Evolutionary conservation across 305 asterid species (phyloP).

Genomic region (Plantago lanceolata): DNA sequence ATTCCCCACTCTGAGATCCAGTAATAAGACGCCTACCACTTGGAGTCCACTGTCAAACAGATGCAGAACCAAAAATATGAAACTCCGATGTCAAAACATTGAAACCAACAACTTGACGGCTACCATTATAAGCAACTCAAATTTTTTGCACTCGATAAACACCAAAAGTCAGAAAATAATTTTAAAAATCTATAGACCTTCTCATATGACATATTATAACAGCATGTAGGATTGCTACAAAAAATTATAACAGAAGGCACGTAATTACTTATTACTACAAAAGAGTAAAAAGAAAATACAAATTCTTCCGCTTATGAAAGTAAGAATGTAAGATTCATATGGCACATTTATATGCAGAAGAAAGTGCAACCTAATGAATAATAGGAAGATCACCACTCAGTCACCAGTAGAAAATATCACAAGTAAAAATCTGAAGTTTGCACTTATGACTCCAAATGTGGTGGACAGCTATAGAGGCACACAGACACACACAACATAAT

Average conservation of each 20-base stretch:
- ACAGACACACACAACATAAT: conserved; percentile 10
- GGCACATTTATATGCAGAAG: neutral
- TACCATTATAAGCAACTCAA: conserved; percentile 10
- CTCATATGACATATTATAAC: neutral
- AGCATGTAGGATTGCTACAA: neutral
- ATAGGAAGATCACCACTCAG: neutral
- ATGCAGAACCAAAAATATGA: conserved; percentile 27
- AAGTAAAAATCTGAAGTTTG: conserved; percentile 5
- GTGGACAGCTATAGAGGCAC: conserved; percentile 5
- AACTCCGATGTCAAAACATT: conserved; percentile 8
- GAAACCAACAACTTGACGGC: too few relatives aligned
- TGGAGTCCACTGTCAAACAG: conserved; percentile 84
- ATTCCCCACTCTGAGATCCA: conserved; percentile 98
- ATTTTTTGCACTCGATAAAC: too few relatives aligned
- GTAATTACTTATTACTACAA: neutral
- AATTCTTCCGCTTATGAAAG: too few relatives aligned
- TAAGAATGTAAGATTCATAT: neutral
- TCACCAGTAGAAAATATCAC: neutral
- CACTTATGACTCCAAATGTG: neutral
- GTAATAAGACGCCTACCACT: conserved; percentile 98
- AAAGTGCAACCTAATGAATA: neutral
- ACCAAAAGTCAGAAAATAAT: neutral
- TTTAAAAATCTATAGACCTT: neutral
- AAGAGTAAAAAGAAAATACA: too few relatives aligned
- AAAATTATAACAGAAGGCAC: neutral